Evolutionary conservation across 257 asterid species (phyloP).

Genomic region (Petunia axillaris): DNA sequence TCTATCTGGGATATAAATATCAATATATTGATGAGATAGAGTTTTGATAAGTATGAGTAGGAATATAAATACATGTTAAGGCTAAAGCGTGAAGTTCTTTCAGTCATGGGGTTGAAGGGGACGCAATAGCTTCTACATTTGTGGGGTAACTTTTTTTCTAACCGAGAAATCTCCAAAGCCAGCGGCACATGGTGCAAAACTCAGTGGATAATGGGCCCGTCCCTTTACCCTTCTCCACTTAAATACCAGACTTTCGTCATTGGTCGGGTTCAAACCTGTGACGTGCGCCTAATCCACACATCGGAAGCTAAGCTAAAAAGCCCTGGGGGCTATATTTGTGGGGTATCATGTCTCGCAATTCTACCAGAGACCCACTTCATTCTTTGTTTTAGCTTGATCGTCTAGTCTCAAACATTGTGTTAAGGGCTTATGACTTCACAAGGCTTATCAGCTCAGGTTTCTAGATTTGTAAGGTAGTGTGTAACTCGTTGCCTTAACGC

Average conservation of each 20-base stretch:
- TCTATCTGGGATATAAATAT: background rate
- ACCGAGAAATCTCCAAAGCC: no score
- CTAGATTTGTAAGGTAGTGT: conserved; percentile 13
- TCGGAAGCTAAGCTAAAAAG: no score
- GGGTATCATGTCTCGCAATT: background rate
- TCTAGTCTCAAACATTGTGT: background rate
- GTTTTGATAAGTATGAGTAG: background rate
- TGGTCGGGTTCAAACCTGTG: no score
- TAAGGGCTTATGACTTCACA: conserved; percentile 12
- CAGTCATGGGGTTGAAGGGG: background rate
- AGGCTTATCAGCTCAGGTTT: background rate
- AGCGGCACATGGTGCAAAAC: no score
- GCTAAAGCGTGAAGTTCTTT: background rate
- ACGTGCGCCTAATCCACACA: no score
- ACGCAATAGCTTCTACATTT: background rate
- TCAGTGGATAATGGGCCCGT: no score
- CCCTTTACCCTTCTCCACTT: no score
- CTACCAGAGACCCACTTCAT: background rate
- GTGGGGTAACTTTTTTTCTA: background rate
- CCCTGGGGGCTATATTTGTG: background rate
- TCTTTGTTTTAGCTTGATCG: conserved; percentile 3
- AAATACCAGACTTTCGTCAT: no score
- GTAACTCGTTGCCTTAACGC: background rate
- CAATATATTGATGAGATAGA: background rate
- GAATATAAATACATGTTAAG: conserved; percentile 18